Conservation (phyloP, 495 filamentous ascomycete species). For the Hypoxylon perforatum region DNA sequence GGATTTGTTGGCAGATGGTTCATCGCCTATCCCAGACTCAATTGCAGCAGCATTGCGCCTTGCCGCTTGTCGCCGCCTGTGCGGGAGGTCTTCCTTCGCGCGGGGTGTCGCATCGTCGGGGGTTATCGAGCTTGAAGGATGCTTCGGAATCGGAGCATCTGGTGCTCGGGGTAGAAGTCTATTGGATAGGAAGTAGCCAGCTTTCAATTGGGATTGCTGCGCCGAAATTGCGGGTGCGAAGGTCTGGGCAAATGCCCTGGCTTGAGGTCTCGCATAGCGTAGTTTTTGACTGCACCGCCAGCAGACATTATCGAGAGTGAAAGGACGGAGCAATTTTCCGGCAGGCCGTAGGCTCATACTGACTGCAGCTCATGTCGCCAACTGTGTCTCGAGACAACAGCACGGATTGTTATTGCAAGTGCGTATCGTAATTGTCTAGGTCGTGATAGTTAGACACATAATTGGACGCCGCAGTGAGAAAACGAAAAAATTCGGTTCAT, state of each 20-base stretch:
- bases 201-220: slow-evolving; percentile 38
- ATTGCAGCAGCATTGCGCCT: slow-evolving; percentile 37
- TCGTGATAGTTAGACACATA: neutral
- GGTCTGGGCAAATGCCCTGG: slow-evolving; percentile 15
- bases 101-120: slow-evolving; percentile 1
- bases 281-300: slow-evolving; percentile 43
- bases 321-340: slow-evolving; percentile 44
- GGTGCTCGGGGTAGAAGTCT: slow-evolving; percentile 43
- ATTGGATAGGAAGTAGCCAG: slow-evolving; percentile 57
- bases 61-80: slow-evolving; percentile 55
- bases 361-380: slow-evolving; percentile 45
- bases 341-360: slow-evolving; percentile 48
- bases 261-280: slow-evolving; percentile 11
- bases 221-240: slow-evolving; percentile 23
- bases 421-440: neutral
- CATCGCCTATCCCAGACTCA: neutral
- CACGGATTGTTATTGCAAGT: slow-evolving; percentile 16
- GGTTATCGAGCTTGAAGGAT: slow-evolving; percentile 17
- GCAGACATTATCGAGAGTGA: slow-evolving; percentile 42
- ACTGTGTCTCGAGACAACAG: slow-evolving; percentile 13
- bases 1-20: neutral
- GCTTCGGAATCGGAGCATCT: slow-evolving; percentile 19
- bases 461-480: slow-evolving; percentile 3
- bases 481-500: slow-evolving; percentile 20
- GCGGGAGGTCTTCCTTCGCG: slow-evolving; percentile 47